Percentiles rank a stretch among this genome's conserved stretches.
phyloP scores from a whole-genome alignment of 1,139 yeast species.

The Scheffersomyces stambukii region DNA sequence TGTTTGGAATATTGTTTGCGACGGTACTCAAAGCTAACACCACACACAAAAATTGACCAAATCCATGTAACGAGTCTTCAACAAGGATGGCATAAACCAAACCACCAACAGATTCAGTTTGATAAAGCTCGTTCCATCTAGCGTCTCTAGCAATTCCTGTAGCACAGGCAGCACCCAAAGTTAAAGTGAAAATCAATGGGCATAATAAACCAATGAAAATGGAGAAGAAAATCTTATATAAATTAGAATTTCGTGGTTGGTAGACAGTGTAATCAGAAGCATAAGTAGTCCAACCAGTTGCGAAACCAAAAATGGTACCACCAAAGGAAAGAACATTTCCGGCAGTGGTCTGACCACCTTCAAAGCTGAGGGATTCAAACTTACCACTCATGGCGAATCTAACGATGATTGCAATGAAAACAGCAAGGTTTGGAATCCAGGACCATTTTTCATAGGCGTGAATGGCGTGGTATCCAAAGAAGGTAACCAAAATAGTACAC shows the following conservation, averaged over 20 bases:
- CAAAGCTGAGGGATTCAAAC: conserved; percentile 47
- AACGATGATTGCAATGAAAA: conserved; percentile 73
- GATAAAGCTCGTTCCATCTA: conserved; percentile 51
- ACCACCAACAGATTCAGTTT: conserved; percentile 68
- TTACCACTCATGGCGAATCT: conserved; percentile 65
- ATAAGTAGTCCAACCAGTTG: conserved; percentile 93
- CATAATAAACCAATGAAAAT: conserved; percentile 58
- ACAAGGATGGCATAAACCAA: conserved; percentile 74
- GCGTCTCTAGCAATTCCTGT: conserved; percentile 51
- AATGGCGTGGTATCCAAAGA: conserved; percentile 81
- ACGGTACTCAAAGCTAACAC: conserved; percentile 77
- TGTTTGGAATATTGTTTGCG: conserved; percentile 88
- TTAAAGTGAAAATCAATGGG: conserved; percentile 71
- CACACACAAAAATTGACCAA: conserved; percentile 88
- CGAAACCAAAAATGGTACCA: conserved; percentile 81
- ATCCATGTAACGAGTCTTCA: conserved; percentile 75
- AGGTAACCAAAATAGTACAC: conserved; percentile 69
- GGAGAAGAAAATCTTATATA: conserved; percentile 56
- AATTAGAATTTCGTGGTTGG: conserved; percentile 61
- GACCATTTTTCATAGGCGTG: conserved; percentile 81
- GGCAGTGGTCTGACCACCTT: conserved; percentile 58
- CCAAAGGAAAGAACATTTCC: conserved; percentile 83
- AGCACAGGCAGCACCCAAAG: conserved; percentile 84
- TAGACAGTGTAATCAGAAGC: conserved; percentile 92
- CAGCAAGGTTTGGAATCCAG: conserved; percentile 78